Percentiles rank a stretch among this genome's conserved stretches.
Evolutionary conservation across 2,329 filamentous ascomycete genomes (phyloP).

Genomic region (Dothistroma pini): DNA sequence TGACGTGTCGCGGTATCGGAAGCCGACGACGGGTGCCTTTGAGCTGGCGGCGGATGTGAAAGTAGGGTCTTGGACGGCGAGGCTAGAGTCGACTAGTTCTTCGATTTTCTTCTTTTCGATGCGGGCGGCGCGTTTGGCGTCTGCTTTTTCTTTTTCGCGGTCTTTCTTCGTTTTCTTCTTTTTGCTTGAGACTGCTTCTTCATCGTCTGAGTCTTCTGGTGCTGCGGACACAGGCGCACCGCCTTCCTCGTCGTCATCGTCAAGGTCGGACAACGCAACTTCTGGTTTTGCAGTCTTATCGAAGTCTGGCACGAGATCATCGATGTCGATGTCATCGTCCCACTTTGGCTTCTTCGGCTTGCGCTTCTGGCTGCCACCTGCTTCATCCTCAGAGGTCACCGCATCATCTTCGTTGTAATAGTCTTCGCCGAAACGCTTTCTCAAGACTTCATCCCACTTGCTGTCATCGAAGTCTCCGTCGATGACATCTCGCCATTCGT

Average conservation of each 20-base stretch:
- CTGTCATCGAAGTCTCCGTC: slow-evolving; percentile 86
- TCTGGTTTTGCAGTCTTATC: slow-evolving; percentile 56
- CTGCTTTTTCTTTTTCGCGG: slow-evolving; percentile 42
- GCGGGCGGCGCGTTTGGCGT: slow-evolving; percentile 68
- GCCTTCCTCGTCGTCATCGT: slow-evolving; percentile 39
- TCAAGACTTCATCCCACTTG: slow-evolving; percentile 89
- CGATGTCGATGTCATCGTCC: slow-evolving; percentile 98
- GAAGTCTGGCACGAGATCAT: slow-evolving; percentile 83
- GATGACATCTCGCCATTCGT: slow-evolving; percentile 80
- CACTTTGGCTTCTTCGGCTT: slow-evolving; percentile 81
- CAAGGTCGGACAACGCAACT: slow-evolving; percentile 55
- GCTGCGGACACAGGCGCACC: slow-evolving; percentile 30
- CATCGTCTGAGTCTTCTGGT: slow-evolving; percentile 41
- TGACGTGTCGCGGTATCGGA: slow-evolving; percentile 93
- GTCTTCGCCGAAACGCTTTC: slow-evolving; percentile 77
- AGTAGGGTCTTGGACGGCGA: slow-evolving; percentile 67
- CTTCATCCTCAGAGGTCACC: slow-evolving; percentile 41
- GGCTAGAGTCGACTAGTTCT: slow-evolving; percentile 74
- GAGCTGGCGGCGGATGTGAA: slow-evolving; percentile 44
- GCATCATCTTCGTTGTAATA: slow-evolving; percentile 73
- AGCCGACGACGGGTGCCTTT: slow-evolving; percentile 52
- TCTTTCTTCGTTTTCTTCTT: slow-evolving; percentile 40
- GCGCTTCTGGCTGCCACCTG: slow-evolving; percentile 40
- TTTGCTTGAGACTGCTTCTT: slow-evolving; percentile 44
- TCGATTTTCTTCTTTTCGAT: slow-evolving; percentile 81